Evolutionary conservation across 2,329 filamentous ascomycete species (phyloP).

Genomic region (Phaeosphaeriaceae sp.): DNA sequence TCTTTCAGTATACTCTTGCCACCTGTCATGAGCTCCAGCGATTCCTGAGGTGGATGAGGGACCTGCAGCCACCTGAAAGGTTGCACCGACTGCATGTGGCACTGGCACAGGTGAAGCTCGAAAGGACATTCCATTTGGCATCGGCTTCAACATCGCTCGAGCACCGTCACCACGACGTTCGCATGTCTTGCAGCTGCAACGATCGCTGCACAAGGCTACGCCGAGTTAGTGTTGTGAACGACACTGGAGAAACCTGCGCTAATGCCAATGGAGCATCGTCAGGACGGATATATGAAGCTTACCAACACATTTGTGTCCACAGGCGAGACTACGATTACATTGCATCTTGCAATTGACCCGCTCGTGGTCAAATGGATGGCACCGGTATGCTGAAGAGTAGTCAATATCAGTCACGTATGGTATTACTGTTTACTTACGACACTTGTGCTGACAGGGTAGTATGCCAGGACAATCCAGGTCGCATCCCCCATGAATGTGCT

Average conservation of each 20-base stretch:
- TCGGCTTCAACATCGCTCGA: constrained; percentile 34
- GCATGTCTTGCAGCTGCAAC: constrained; percentile 38
- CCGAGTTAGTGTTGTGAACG: neutral
- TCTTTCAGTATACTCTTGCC: constrained; percentile 15
- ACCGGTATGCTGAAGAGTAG: constrained; percentile 24
- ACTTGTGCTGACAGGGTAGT: constrained; percentile 44
- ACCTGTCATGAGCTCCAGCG: constrained; percentile 7
- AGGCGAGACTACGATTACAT: constrained; percentile 24
- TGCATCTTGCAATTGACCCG: constrained; percentile 43
- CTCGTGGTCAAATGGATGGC: constrained; percentile 43
- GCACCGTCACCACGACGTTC: constrained; percentile 30
- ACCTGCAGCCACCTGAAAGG: constrained; percentile 3
- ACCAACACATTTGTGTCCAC: constrained; percentile 37
- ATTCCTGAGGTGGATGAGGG: neutral
- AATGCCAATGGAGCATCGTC: neutral
- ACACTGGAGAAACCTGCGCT: neutral
- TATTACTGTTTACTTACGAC: constrained; percentile 11
- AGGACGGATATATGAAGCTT: constrained; percentile 1
- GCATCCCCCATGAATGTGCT: constrained; percentile 40
- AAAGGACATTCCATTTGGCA: constrained; percentile 4
- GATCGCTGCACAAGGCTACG: constrained; percentile 32
- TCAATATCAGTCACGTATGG: neutral
- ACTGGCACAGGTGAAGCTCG: neutral
- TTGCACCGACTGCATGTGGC: neutral
- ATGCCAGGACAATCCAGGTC: constrained; percentile 30